Conservation (phyloP, 495 filamentous ascomycete genomes). For the Cercophora sp. region DNA sequence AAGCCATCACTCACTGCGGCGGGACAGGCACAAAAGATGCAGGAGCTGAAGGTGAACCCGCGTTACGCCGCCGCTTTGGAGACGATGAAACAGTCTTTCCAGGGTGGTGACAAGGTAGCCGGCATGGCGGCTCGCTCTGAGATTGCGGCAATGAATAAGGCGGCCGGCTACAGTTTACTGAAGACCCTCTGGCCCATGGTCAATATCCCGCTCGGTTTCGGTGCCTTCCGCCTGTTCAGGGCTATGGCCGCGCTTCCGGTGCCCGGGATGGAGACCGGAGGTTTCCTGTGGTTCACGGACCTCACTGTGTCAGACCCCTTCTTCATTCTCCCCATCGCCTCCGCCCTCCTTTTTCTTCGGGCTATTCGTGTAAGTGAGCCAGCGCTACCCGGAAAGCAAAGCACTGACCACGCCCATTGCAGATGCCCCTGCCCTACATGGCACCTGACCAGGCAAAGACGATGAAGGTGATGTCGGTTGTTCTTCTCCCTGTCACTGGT, state of each 20-base stretch:
- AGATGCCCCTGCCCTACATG: constrained; percentile 34
- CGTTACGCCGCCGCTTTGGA: constrained; percentile 46
- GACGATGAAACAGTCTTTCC: constrained; percentile 43
- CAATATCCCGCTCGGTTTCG: constrained; percentile 70
- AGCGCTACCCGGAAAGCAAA: too few relatives aligned
- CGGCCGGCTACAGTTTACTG: constrained; percentile 50
- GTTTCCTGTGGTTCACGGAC: constrained; percentile 73
- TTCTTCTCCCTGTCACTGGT: constrained; percentile 59
- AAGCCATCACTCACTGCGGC: constrained; percentile 57
- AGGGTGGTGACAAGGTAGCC: constrained; percentile 37
- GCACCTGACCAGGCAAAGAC: constrained; percentile 34
- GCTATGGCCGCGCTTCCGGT: constrained; percentile 76
- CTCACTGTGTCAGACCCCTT: constrained; percentile 74
- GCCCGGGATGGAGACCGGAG: constrained; percentile 66
- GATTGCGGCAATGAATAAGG: constrained; percentile 44
- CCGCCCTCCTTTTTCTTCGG: constrained; percentile 39
- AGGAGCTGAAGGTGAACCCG: constrained; percentile 45
- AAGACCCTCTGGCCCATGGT: constrained; percentile 55
- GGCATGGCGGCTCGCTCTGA: constrained; percentile 42
- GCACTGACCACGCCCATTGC: neutral
- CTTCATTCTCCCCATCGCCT: constrained; percentile 62
- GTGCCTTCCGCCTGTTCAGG: constrained; percentile 71
- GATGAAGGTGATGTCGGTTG: constrained; percentile 50
- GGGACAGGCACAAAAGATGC: constrained; percentile 55
- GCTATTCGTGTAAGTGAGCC: too few relatives aligned